A percentile compares a stretch with the other conserved stretches of the same genome.
Conservation (phyloP, 352 stramenopile genomes). For the Globisporangium megalacanthum region DNA sequence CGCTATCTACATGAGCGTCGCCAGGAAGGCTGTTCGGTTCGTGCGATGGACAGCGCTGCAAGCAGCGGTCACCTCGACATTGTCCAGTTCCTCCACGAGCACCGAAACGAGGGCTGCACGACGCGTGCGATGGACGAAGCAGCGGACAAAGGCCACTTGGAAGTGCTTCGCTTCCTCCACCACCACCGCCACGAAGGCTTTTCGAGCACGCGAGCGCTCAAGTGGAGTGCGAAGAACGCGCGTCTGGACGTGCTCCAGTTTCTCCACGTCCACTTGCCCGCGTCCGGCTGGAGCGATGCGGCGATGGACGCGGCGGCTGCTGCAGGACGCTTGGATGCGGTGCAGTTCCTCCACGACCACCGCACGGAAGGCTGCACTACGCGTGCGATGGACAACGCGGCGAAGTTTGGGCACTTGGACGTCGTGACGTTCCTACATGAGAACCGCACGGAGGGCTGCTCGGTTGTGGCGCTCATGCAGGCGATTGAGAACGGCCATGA, state of each 20-base stretch:
- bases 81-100: constrained; percentile 7
- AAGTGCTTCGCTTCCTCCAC: constrained; percentile 18
- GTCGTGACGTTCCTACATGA: constrained; percentile 11
- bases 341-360: constrained; percentile 11
- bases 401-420: constrained; percentile 6
- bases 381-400: constrained; percentile 11
- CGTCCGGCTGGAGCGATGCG: constrained; percentile 9
- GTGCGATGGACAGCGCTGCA: constrained; percentile 8
- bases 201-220: constrained; percentile 7
- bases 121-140: constrained; percentile 11
- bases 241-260: constrained; percentile 18
- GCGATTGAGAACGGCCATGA: constrained; percentile 8
- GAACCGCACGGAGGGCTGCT: constrained; percentile 10
- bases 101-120: constrained; percentile 9
- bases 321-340: constrained; percentile 12
- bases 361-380: constrained; percentile 10
- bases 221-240: constrained; percentile 6
- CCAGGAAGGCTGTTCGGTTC: constrained; percentile 6
- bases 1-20: constrained; percentile 7
- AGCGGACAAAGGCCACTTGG: constrained; percentile 14
- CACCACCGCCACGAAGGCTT: constrained; percentile 16
- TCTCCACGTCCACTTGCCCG: constrained; percentile 14
- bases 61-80: constrained; percentile 4
- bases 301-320: constrained; percentile 16
- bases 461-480: constrained; percentile 8